Percentiles rank a stretch among this genome's conserved stretches.
Evolutionary conservation across 2,329 filamentous ascomycete species (phyloP).

Genomic region (Phaeomoniella chlamydospora): DNA sequence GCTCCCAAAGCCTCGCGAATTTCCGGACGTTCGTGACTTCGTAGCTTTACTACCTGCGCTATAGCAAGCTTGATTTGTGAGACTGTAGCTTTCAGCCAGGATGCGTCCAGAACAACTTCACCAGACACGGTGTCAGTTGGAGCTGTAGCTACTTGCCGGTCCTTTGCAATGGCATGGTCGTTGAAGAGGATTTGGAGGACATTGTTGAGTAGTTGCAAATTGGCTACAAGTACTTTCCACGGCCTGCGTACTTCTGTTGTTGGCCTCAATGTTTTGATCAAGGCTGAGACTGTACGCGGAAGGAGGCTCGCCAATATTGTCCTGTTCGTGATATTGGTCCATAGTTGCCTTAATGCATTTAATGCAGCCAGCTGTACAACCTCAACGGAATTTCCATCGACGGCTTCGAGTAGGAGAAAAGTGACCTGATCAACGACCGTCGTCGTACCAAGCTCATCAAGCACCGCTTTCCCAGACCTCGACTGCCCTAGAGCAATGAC

Average conservation of each 20-base stretch:
- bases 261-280: constrained; percentile 61
- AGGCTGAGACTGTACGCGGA: constrained; percentile 70
- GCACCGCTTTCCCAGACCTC: constrained; percentile 28
- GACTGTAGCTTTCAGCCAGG: constrained; percentile 70
- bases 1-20: constrained; percentile 53
- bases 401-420: constrained; percentile 61
- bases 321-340: constrained; percentile 51
- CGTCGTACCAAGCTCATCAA: constrained; percentile 43
- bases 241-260: constrained; percentile 46
- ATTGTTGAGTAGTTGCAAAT: constrained; percentile 42
- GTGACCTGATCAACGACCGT: constrained; percentile 73
- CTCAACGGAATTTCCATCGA: constrained; percentile 49
- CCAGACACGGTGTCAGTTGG: constrained; percentile 3
- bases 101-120: constrained; percentile 22
- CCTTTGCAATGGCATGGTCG: constrained; percentile 23
- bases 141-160: constrained; percentile 1
- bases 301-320: constrained; percentile 73
- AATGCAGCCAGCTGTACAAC: constrained; percentile 60
- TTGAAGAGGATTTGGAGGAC: constrained; percentile 30
- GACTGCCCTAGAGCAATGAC: constrained; percentile 35
- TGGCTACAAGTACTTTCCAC: constrained; percentile 49
- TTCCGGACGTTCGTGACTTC: constrained; percentile 53
- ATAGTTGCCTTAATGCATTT: constrained; percentile 47
- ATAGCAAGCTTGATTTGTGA: constrained; percentile 74
- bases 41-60: constrained; percentile 60